Base-by-base conservation (phyloP, 495 filamentous ascomycete genomes). In the Lasiosphaeris hirsuta region DNA sequence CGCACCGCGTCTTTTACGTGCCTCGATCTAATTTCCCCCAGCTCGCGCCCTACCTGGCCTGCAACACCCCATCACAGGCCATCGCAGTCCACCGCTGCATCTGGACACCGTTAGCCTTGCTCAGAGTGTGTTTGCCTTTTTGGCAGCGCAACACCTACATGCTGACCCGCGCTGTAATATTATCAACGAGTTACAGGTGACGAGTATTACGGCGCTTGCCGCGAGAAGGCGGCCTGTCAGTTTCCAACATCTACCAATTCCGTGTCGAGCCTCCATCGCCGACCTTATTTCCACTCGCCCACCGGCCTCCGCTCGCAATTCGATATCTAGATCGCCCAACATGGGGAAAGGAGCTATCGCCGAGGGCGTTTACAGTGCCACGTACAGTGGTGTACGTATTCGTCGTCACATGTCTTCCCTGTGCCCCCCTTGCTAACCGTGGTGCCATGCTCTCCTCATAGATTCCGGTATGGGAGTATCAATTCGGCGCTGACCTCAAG, bases 391-490 rank as follows among this genome's bases (percentile, higher is more conserved):
- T 84, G 92, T 96, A 79, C 74, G 87, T 78, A 14, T 10, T 60
- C 49, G 36, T 37, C 58, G 23, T 65, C 15, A 7, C 17, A 41
- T 39, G 35, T 4, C 52, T 19, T 54, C n/a, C 9, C 46, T 11
- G 34, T 33, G 23, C 58, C 45, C 36, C 30, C 19, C 48, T 48
- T 34, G 18, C 49, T 48, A 43, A 30, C 47, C 43, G 7, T 49
- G 13, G 37, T 38, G 10, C 15, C 42, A 36, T 37, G 42, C 37
- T n/a, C n/a, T 45, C 23, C 54, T 23, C 8, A 15, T 52, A 96
- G 90, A 88, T 94, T 14, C 92, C 92, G 36, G 92, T 97, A 15
- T 96, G 88, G 69, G 92, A 97, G 67, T 88, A 83, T 73, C 91
- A 90, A 69, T 82, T 92, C 61, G 87, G 83, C 34, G 76, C 77